Evolutionary conservation across 345 rosid genomes (phyloP), one percentile per base, ranked within the genome.

Genomic region (Lepidium africanum): DNA sequence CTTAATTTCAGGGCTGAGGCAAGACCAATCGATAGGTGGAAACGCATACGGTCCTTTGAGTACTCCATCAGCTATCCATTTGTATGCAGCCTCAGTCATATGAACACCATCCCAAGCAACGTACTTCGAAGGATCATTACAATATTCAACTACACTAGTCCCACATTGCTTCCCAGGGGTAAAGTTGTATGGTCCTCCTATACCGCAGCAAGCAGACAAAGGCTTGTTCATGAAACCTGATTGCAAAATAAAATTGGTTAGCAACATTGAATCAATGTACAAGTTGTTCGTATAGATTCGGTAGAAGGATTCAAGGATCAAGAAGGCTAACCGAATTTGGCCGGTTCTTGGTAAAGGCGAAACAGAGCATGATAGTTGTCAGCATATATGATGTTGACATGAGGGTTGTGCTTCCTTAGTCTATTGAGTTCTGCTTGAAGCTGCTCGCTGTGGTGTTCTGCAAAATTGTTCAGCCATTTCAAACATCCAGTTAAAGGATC

Each of bases 81-180:
- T 65, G 23, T 76, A 71, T 0, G 72, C 76, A 59, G 72, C 63
- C 51, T 76, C 76, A 3, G 79, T 76, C 21, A 76, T 1, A 66
- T 81, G 85, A 15, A 81, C 3, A 2, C 82, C 76, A 10, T 81
- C 87, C 85, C 89, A 84, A 32, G 52, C 73, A 21, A 79, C 70
- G 61, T 62, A 46, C 48, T 65, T 69, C 3, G 76, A 74, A 23
- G 84, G 88, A 6, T 80, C 74, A 11, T 47, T 42, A 30, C 89
- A 78, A 51, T 10, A 14, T 7, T 10, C 68, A 8, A 52, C 42
- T 3, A 25, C 35, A 14, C 38, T 69, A 16, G 10, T 39, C 10
- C 79, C 86, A 71, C 83, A 75, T 2, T 5, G 5, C 11, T 0
- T 8, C 1, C 63, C 41, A n/a, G 25, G 2, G 19, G 48, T 77